phyloP scores from a whole-genome alignment of 371 early-diverging fungal genomes.

The Rhizopus sp. region DNA sequence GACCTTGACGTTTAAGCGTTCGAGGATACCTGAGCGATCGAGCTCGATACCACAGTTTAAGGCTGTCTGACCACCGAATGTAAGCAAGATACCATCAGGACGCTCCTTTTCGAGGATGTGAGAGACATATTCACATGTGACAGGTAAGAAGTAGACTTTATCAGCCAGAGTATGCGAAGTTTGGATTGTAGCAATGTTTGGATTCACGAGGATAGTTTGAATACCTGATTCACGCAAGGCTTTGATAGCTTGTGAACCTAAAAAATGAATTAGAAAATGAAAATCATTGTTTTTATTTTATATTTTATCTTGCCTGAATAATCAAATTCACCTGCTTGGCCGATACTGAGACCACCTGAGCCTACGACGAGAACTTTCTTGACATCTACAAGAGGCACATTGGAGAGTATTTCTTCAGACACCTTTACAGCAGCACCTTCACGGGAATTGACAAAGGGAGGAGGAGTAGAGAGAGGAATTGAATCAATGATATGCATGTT shows the following conservation, averaged over 20 bases:
- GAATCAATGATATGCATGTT: constrained; percentile 11
- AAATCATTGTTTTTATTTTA: no score
- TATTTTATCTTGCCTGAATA: constrained; percentile 66
- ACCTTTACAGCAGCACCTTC: constrained; percentile 46
- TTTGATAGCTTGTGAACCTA: constrained; percentile 91
- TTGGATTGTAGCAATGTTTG: constrained; percentile 97
- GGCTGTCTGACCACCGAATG: constrained; percentile 97
- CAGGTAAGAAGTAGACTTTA: constrained; percentile 94
- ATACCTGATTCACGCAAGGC: constrained; percentile 94
- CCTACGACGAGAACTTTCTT: constrained; percentile 92
- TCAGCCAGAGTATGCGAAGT: constrained; percentile 92
- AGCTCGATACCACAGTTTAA: constrained; percentile 90
- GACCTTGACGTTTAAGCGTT: constrained; percentile 80
- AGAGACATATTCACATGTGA: constrained; percentile 88
- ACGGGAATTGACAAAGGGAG: constrained; percentile 24
- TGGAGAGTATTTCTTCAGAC: constrained; percentile 58
- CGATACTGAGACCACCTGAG: constrained; percentile 94
- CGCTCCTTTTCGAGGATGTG: constrained; percentile 89
- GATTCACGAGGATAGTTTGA: constrained; percentile 91
- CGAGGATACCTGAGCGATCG: constrained; percentile 72
- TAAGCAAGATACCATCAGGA: constrained; percentile 93
- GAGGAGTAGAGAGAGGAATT: constrained; percentile 21
- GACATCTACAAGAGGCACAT: constrained; percentile 61
- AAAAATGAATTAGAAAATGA: no score
- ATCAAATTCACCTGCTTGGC: constrained; percentile 98